phyloP scores from a whole-genome alignment of 2,329 filamentous ascomycete species.

The Trichoderma semiorbis region DNA sequence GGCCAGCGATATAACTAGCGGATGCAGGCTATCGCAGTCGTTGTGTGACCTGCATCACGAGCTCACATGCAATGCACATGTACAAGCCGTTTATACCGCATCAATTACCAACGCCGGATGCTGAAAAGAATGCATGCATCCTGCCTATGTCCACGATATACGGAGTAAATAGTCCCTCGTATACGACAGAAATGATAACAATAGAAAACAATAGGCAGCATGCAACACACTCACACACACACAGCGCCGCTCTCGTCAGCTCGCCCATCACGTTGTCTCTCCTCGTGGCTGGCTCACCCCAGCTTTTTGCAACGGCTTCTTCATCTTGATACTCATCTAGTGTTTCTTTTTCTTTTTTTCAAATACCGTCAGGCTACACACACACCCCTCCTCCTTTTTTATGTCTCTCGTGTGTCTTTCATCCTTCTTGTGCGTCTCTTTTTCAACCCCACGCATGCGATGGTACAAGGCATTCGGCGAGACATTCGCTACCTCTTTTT shows the following conservation, averaged over 20 bases:
- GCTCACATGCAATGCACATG: not conserved
- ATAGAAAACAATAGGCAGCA: not conserved
- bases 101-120: not conserved
- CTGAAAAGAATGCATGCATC: not conserved
- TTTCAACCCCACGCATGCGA: slow-evolving; percentile 6
- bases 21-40: not conserved
- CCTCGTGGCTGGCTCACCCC: slow-evolving; percentile 10
- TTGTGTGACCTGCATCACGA: slow-evolving; percentile 13
- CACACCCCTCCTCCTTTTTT: not conserved
- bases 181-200: not conserved
- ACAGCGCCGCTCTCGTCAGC: not conserved
- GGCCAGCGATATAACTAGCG: not conserved
- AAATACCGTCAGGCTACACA: not conserved
- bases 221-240: not conserved
- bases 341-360: not conserved
- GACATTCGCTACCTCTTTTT: not conserved
- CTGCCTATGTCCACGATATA: not conserved
- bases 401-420: not conserved
- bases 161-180: not conserved
- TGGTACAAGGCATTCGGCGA: slow-evolving; percentile 1
- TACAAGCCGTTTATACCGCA: not conserved
- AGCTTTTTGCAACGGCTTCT: not conserved
- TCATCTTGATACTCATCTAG: not conserved
- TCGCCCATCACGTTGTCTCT: not conserved
- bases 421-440: not conserved